Percentiles rank a stretch among this genome's conserved stretches.
Evolutionary conservation across 148 eudicot genomes (phyloP).

Genomic region (Chenopodium quinoa): DNA sequence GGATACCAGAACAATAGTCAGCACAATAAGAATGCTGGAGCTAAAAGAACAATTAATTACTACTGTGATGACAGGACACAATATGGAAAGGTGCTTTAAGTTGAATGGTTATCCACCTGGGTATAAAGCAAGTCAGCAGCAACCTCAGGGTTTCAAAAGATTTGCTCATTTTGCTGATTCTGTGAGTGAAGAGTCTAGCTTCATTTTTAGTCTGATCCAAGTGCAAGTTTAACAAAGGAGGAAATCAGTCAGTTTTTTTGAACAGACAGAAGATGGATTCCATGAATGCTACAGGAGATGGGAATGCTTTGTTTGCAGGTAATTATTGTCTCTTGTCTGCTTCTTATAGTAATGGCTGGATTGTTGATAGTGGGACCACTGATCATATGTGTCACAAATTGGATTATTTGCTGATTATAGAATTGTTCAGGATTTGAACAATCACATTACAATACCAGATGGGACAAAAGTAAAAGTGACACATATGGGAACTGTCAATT

Average conservation of each 20-base stretch:
- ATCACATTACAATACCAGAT: neutral
- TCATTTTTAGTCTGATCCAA: too few species aligned
- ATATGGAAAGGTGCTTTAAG: neutral
- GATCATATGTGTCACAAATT: neutral
- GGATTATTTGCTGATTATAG: neutral
- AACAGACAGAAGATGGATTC: too few species aligned
- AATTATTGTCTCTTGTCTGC: neutral
- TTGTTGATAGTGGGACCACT: neutral
- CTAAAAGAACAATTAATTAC: too few species aligned
- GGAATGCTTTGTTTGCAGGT: neutral
- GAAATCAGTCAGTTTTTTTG: too few species aligned
- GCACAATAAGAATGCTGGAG: too few species aligned
- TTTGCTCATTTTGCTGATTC: too few species aligned
- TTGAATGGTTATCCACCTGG: neutral
- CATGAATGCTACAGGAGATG: neutral
- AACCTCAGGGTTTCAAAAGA: too few species aligned
- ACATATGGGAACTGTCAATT: neutral
- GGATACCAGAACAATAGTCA: too few species aligned
- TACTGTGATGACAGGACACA: neutral
- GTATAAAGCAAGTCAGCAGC: too few species aligned
- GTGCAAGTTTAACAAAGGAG: too few species aligned
- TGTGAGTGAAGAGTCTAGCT: too few species aligned
- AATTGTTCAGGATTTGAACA: neutral
- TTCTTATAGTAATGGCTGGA: neutral
- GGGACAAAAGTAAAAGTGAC: neutral